Conservation (phyloP, 257 asterid species). For the Solanum arcanum region DNA sequence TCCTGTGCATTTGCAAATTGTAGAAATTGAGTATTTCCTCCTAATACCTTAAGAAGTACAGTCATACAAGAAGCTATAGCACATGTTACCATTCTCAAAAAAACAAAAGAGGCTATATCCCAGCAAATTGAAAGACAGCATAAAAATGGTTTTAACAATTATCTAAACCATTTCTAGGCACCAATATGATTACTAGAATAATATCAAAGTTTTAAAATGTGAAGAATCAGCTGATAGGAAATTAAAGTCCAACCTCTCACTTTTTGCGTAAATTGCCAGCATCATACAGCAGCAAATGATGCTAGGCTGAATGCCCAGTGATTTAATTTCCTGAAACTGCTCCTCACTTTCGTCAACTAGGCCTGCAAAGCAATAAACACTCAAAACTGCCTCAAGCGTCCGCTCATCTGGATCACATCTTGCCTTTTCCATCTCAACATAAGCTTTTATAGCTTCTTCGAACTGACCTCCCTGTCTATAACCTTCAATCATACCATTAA, state of each 20-base stretch:
- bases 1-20: background rate
- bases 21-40: background rate
- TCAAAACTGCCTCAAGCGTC: constrained; percentile 90
- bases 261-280: constrained; percentile 71
- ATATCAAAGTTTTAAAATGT: background rate
- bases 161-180: background rate
- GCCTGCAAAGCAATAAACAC: constrained; percentile 88
- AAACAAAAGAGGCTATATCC: background rate
- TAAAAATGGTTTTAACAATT: background rate
- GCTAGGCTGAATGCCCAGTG: constrained; percentile 76
- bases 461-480: constrained; percentile 85
- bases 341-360: constrained; percentile 86
- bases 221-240: constrained; percentile 1
- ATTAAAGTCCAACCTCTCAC: constrained; percentile 50
- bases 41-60: background rate
- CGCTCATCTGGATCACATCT: constrained; percentile 89
- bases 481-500: constrained; percentile 81
- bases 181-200: background rate
- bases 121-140: background rate
- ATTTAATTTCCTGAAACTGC: constrained; percentile 80
- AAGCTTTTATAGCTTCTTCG: constrained; percentile 90
- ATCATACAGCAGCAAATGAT: constrained; percentile 95
- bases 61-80: background rate
- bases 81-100: background rate
- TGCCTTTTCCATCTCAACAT: constrained; percentile 84